Conservation (phyloP, 2,329 filamentous ascomycete genomes). For the Ophiostoma sp. region DNA sequence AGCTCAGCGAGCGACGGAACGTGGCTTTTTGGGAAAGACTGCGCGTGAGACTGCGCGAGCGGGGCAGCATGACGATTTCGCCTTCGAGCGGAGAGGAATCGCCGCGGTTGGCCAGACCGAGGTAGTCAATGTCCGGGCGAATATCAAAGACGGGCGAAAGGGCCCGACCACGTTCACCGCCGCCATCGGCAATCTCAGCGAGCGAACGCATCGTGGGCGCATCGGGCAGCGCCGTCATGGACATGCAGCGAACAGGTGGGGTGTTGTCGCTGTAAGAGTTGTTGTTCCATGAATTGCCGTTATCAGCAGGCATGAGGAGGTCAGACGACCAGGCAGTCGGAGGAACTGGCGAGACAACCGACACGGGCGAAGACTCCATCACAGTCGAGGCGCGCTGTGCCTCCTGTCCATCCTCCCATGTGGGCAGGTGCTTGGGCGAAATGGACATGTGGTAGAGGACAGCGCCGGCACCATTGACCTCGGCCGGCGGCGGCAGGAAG, state of each 20-base stretch:
- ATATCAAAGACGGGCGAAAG: slow-evolving; percentile 41
- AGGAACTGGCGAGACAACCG: not conserved
- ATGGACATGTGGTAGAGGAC: slow-evolving; percentile 59
- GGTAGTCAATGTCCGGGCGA: slow-evolving; percentile 58
- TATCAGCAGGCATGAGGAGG: not conserved
- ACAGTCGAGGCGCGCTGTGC: not conserved
- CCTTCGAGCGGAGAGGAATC: not conserved
- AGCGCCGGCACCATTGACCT: slow-evolving; percentile 58
- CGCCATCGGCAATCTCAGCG: not conserved
- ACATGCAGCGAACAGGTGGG: slow-evolving; percentile 19
- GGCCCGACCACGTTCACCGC: not conserved
- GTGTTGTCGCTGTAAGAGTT: not conserved
- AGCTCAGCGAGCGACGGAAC: slow-evolving; percentile 39
- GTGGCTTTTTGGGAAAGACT: slow-evolving; percentile 36
- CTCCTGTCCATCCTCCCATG: slow-evolving; percentile 41
- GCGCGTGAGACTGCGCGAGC: slow-evolving; percentile 36
- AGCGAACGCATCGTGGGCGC: not conserved
- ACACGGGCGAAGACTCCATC: not conserved
- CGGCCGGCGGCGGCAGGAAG: slow-evolving; percentile 56
- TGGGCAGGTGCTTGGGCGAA: slow-evolving; percentile 45
- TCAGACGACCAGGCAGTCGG: not conserved
- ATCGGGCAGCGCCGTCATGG: slow-evolving; percentile 22
- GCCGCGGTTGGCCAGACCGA: slow-evolving; percentile 45
- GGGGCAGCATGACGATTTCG: slow-evolving; percentile 26
- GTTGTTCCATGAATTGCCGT: not conserved